Base-by-base conservation (phyloP, 306 rosid species). In the Pterocarpus santalinus region DNA sequence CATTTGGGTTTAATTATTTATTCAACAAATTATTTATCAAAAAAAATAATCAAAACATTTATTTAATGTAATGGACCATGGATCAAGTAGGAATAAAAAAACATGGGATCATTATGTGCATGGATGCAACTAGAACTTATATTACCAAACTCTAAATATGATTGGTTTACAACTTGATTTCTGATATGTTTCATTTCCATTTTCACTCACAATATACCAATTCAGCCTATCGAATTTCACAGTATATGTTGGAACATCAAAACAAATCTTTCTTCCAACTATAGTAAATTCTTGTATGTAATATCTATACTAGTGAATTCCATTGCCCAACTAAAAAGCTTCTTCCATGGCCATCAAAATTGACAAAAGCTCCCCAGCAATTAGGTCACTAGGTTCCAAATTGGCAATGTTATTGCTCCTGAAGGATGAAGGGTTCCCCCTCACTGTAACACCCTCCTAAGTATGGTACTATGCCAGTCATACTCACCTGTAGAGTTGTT, bases 311-410 rank as follows among this genome's bases (percentile, higher is more conserved):
- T 77, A 77, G 12, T 53, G 63, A 28, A 67, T 36, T 13, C 72
- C 44, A 41, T 46, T 66, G 5, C 62, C 79, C 62, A 84, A 76
- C 2, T 64, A 81, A 62, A 82, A 80, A 64, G 82, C 89, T 46
- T 85, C 90, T 61, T 89, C 89, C 92, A 89, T 77, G 79, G 93
- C 88, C 69, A 89, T 84, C 62, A 86, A 58, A 53, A 90, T 69
- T 51, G 88, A 85, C 13, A 88, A 22, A 38, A 89, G 58, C 84
- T 87, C 89, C 8, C 71, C 85, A 38, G 82, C 63, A 52, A 77
- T 13, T 4, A 79, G 6, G 41, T 62, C 64, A 62, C 22, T 62
- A 3, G 67, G 76, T 51, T 63, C 69, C 85, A 79, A 70, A 58
- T 66, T 46, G 3, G 69, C 28, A 15, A 43, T 38, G 61, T 64